These are phyloP conservation scores for Yamadazyma insecticola DNA, from an alignment of 805 yeast species.

Conservation along the genomic window DNA sequence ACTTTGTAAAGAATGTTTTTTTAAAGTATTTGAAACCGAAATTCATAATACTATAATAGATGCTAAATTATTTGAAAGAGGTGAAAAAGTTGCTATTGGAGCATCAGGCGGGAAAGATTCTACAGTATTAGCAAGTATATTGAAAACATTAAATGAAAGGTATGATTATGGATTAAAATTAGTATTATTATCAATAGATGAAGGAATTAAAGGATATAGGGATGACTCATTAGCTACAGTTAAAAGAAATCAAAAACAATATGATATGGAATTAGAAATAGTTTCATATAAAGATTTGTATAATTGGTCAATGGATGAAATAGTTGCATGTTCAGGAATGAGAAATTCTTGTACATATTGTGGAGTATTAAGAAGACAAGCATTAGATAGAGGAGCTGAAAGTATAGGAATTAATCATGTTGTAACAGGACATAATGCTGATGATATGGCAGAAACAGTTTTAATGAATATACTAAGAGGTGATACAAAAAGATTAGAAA, in stretches of 20 bases:
- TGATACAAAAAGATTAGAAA: slow-evolving; percentile 89
- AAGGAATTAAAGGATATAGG: slow-evolving; percentile 94
- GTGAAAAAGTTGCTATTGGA: slow-evolving; percentile 93
- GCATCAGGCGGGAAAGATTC: slow-evolving; percentile 99
- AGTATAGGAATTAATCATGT: slow-evolving; percentile 82
- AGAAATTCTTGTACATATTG: slow-evolving; percentile 96
- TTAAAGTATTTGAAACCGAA: slow-evolving; percentile 87
- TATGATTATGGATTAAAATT: slow-evolving; percentile 84
- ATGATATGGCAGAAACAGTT: slow-evolving; percentile 98
- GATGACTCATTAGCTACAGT: slow-evolving; percentile 98
- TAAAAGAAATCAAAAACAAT: slow-evolving; percentile 84
- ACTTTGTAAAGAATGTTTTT: slow-evolving; percentile 88
- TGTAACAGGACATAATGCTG: slow-evolving; percentile 98
- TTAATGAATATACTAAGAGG: slow-evolving; percentile 92
- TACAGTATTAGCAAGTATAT: slow-evolving; percentile 85
- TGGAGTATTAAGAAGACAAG: slow-evolving; percentile 95
- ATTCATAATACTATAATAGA: slow-evolving; percentile 82
- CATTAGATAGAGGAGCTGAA: slow-evolving; percentile 92
- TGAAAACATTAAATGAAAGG: slow-evolving; percentile 84
- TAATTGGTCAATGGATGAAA: slow-evolving; percentile 98
- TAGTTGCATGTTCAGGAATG: slow-evolving; percentile 90
- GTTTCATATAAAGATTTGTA: slow-evolving; percentile 85
- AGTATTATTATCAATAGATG: slow-evolving; percentile 84
- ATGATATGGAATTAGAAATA: slow-evolving; percentile 71
- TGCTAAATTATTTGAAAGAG: slow-evolving; percentile 65